phyloP scores from a whole-genome alignment of 2,329 filamentous ascomycete genomes.

The Neonectria faginata region DNA sequence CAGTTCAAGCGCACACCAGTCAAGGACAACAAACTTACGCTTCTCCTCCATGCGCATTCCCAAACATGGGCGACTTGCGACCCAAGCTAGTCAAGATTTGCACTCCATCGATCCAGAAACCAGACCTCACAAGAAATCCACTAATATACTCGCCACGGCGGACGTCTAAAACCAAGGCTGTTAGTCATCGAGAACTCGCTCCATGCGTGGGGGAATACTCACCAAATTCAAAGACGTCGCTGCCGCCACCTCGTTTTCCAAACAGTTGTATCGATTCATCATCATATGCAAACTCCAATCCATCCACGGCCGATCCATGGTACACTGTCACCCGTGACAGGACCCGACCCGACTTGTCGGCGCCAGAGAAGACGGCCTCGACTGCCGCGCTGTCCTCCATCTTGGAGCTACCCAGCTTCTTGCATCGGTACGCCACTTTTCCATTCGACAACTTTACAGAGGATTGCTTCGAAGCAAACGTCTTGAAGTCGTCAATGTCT shows the following conservation, averaged over 20 bases:
- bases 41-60: constrained; percentile 82
- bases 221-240: constrained; percentile 83
- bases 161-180: constrained; percentile 70
- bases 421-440: constrained; percentile 80
- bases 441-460: constrained; percentile 77
- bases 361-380: constrained; percentile 80
- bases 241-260: constrained; percentile 78
- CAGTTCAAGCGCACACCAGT: constrained; percentile 21
- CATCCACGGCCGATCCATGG: constrained; percentile 81
- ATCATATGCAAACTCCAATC: constrained; percentile 93
- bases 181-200: constrained; percentile 28
- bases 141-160: constrained; percentile 87
- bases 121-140: constrained; percentile 85
- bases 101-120: constrained; percentile 86
- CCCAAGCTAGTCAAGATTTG: constrained; percentile 91
- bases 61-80: constrained; percentile 86
- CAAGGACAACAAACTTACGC: constrained; percentile 70
- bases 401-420: constrained; percentile 77
- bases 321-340: constrained; percentile 81
- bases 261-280: constrained; percentile 87
- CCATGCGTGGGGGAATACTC: constrained; percentile 48
- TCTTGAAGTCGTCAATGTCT: constrained; percentile 80
- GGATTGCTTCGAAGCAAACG: constrained; percentile 77
- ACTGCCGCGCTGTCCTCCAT: constrained; percentile 77
- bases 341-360: constrained; percentile 75